A percentile compares a stretch with the other conserved stretches of the same genome.
Evolutionary conservation across 306 rosid genomes (phyloP).

Genomic region (Morella rubra): DNA sequence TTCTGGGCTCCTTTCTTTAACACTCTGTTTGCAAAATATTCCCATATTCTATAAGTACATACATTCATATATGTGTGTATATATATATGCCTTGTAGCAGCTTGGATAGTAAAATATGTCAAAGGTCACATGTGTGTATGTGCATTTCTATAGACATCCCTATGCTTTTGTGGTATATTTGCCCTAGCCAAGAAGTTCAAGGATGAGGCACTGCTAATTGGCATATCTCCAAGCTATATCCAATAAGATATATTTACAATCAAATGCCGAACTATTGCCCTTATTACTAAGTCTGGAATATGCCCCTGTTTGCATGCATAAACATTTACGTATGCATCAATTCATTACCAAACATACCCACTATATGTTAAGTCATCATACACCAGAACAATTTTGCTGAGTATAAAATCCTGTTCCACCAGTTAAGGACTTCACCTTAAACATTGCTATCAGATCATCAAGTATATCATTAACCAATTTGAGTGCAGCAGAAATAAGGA

Average conservation of each 20-base stretch:
- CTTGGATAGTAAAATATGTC: neutral
- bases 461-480: slow-evolving; percentile 79
- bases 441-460: slow-evolving; percentile 72
- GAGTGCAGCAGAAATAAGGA: slow-evolving; percentile 57
- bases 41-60: no score
- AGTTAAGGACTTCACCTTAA: slow-evolving; percentile 67
- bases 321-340: neutral
- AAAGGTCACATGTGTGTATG: neutral
- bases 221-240: neutral
- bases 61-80: no score
- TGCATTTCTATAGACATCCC: neutral
- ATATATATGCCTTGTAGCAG: neutral
- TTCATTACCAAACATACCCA: neutral
- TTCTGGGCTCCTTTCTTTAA: neutral
- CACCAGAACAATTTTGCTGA: slow-evolving; percentile 14
- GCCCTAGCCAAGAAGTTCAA: neutral
- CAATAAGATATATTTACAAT: no score
- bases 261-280: no score
- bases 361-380: neutral
- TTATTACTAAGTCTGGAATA: no score
- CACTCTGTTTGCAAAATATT: neutral
- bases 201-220: neutral
- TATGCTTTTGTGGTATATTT: neutral
- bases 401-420: slow-evolving; percentile 17
- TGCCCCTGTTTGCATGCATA: no score